Evolutionary conservation across 345 rosid species (phyloP).

Genomic region (Salix udensis): DNA sequence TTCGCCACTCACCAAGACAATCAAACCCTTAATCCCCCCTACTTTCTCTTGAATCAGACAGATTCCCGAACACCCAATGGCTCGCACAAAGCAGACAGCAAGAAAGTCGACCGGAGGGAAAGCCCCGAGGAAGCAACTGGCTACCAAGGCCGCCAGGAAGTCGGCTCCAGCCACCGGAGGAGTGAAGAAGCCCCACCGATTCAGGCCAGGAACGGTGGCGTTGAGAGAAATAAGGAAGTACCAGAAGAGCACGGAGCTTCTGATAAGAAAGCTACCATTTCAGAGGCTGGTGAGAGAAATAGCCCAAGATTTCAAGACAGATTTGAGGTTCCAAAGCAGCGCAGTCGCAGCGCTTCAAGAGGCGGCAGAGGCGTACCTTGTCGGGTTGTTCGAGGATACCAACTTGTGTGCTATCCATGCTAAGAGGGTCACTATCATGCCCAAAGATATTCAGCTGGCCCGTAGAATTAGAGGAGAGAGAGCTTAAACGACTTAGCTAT

Average conservation of each 20-base stretch:
- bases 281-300: conserved; percentile 26
- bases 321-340: conserved; percentile 23
- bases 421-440: conserved; percentile 24
- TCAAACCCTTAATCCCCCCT: neutral
- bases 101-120: conserved; percentile 27
- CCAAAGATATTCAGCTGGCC: conserved; percentile 23
- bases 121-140: conserved; percentile 27
- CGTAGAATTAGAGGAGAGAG: conserved; percentile 24
- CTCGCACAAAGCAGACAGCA: conserved; percentile 29
- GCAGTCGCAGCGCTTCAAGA: conserved; percentile 25
- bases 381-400: conserved; percentile 23
- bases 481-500: neutral
- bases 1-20: neutral
- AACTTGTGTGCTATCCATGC: conserved; percentile 25
- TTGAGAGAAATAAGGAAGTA: conserved; percentile 25
- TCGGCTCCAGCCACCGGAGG: conserved; percentile 29
- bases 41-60: neutral
- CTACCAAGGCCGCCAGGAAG: conserved; percentile 21
- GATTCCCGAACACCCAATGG: neutral
- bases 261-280: conserved; percentile 22
- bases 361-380: conserved; percentile 23
- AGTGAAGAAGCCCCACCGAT: conserved; percentile 28
- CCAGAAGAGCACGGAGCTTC: conserved; percentile 26
- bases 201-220: conserved; percentile 27
- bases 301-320: conserved; percentile 26